Evolutionary conservation across 495 filamentous ascomycete species (phyloP), one percentile per base, ranked within the genome.

Genomic region (Diplogelasinospora grovesii): DNA sequence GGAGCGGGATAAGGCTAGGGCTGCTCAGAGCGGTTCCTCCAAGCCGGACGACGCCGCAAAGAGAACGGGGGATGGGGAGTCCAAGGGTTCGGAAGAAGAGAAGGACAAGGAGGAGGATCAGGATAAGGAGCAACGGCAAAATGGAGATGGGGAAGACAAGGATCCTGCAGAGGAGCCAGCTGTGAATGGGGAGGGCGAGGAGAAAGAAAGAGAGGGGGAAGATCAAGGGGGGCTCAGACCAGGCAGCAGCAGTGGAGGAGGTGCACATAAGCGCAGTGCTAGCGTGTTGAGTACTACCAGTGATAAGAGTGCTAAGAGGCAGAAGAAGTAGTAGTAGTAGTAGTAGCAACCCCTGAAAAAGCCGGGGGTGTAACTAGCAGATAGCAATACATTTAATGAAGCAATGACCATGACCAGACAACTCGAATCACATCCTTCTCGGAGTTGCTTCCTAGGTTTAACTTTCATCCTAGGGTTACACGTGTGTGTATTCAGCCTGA

Each of bases 291-390:
- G 83, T 57, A 61, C 61, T 28, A 56, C 55, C 11, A 86, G 81
- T 62, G 78, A 83, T 37, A 84, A 84, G 68, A 85, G 79, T 45
- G 55, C 64, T 0, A 87, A 89, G 63, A 68, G 82, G 40, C 74
- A 78, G 61, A 81, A 79, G 67, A 84, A 82, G 62, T 85, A 70
- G 42, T 11, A 13, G 32, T 35, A 20, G 27, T 7, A 16, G n/a
- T 10, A 29, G 4, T 11, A 26, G n/a, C 9, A 14, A 4, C 10
- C 4, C 9, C 15, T 4, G 27, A n/a, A 11, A 18, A 16, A 13
- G 8, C 15, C 9, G 4, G 3, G 29, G 9, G 15, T n/a, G n/a
- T 33, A 29, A 27, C 27, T 10, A 8, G 29, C 22, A 24, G 4
- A 28, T 2, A 22, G 39, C 29, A 15, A 39, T 32, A 28, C 27